Percentiles rank a stretch among this genome's conserved stretches.
Evolutionary conservation across 2,329 filamentous ascomycete genomes (phyloP).

Genomic region (Xylaria sp.): DNA sequence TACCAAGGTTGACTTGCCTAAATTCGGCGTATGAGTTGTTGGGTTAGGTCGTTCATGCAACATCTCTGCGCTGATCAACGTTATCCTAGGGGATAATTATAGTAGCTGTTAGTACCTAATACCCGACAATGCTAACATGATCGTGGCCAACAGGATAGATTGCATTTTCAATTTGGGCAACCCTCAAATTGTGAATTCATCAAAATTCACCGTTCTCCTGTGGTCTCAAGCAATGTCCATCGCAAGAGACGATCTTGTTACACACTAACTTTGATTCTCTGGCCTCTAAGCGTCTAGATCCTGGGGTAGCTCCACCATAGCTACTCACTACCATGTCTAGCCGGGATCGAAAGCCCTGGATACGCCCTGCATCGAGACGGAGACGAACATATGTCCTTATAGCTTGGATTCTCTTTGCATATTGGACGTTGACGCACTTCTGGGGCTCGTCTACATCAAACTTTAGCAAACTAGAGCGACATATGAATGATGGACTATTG

Average conservation of each 20-base stretch:
- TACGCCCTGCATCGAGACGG: background rate
- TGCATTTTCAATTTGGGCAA: background rate
- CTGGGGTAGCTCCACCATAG: background rate
- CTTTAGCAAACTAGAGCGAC: conserved; percentile 17
- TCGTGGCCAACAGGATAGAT: background rate
- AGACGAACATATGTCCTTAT: conserved; percentile 11
- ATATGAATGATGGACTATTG: conserved; percentile 25
- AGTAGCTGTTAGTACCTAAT: too few relatives aligned
- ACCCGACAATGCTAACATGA: background rate
- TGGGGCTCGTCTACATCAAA: conserved; percentile 1
- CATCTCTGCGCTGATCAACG: too few relatives aligned
- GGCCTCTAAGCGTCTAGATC: background rate
- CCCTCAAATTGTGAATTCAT: background rate
- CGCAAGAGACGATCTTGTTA: background rate
- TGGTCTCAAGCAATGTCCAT: background rate
- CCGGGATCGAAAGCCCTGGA: conserved; percentile 6
- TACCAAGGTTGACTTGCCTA: too few relatives aligned
- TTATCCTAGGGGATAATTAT: too few relatives aligned
- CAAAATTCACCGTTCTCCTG: too few relatives aligned
- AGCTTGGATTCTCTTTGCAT: conserved; percentile 12
- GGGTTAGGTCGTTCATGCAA: too few relatives aligned
- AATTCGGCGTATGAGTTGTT: too few relatives aligned
- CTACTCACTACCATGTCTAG: background rate
- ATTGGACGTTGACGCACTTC: conserved; percentile 15
- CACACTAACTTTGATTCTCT: background rate